phyloP scores from a whole-genome alignment of 2,329 filamentous ascomycete genomes.

The Metarhizium anisopliae region DNA sequence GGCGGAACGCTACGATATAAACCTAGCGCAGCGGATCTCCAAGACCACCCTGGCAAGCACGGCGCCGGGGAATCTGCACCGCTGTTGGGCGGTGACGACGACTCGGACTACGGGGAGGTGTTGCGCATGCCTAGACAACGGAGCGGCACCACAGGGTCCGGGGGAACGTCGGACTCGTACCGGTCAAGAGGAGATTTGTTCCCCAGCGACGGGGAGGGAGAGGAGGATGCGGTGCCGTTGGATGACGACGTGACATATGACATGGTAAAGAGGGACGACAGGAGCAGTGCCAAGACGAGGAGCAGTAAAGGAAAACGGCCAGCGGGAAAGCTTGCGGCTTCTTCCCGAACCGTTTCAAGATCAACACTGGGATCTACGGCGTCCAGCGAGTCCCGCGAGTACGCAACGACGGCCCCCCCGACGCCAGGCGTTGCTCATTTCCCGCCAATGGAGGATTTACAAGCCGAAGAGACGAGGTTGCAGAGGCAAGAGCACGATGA shows the following conservation, averaged over 20 bases:
- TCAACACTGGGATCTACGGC: slow-evolving; percentile 43
- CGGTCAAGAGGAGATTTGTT: slow-evolving; percentile 86
- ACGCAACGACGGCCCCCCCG: slow-evolving; percentile 17
- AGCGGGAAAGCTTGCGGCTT: slow-evolving; percentile 23
- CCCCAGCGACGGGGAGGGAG: slow-evolving; percentile 74
- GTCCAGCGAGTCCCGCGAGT: slow-evolving; percentile 23
- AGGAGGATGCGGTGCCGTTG: slow-evolving; percentile 86
- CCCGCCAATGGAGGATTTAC: slow-evolving; percentile 42
- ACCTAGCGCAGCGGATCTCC: slow-evolving; percentile 81
- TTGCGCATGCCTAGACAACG: slow-evolving; percentile 39
- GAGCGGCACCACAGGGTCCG: slow-evolving; percentile 71
- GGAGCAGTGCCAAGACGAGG: slow-evolving; percentile 48
- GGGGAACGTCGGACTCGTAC: slow-evolving; percentile 74
- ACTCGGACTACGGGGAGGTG: slow-evolving; percentile 19
- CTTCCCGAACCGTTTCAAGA: slow-evolving; percentile 48
- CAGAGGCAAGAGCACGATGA: slow-evolving; percentile 44
- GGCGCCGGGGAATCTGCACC: slow-evolving; percentile 56
- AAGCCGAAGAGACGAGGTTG: slow-evolving; percentile 42
- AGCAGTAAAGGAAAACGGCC: slow-evolving; percentile 52
- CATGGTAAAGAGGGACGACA: slow-evolving; percentile 68
- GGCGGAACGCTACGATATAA: slow-evolving; percentile 79
- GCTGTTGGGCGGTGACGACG: slow-evolving; percentile 40
- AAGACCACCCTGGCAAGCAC: slow-evolving; percentile 65
- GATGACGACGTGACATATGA: slow-evolving; percentile 88
- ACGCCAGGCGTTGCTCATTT: slow-evolving; percentile 29